Conservation (phyloP, 2,329 filamentous ascomycete genomes). For the Xylaria digitata region DNA sequence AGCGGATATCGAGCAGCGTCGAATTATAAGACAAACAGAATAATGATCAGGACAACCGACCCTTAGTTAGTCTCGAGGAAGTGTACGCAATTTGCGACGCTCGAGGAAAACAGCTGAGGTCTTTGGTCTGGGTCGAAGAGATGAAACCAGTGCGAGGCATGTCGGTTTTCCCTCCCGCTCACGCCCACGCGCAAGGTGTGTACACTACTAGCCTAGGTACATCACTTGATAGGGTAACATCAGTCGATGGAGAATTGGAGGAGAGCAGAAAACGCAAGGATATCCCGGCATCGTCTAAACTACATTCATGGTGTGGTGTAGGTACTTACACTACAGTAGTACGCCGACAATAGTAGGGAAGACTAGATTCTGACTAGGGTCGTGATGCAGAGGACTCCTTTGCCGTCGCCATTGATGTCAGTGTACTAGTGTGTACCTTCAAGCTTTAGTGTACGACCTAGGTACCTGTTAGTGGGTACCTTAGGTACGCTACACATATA, state of each 20-base stretch:
- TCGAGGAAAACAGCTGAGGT: conserved; percentile 15
- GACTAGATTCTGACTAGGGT: background rate
- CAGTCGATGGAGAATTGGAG: conserved; percentile 19
- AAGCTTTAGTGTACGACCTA: no score
- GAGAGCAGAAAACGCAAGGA: conserved; percentile 16
- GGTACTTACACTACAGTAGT: no score
- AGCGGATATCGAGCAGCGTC: background rate
- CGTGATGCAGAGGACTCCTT: conserved; percentile 16
- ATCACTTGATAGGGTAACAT: conserved; percentile 12
- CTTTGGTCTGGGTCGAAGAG: conserved; percentile 1
- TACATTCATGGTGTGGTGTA: no score
- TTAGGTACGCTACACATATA: no score
- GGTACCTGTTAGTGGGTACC: no score
- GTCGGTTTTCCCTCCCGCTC: conserved; percentile 8
- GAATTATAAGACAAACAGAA: background rate
- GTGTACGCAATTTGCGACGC: conserved; percentile 5
- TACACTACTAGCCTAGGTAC: conserved; percentile 7
- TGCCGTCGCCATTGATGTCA: background rate
- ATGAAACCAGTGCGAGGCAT: conserved; percentile 20
- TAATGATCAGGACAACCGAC: background rate
- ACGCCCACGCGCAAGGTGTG: background rate
- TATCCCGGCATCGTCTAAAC: conserved; percentile 14
- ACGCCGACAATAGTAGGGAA: no score
- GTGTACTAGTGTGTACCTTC: background rate
- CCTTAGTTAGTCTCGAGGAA: conserved; percentile 1